Evolutionary conservation across 1,284 basidiomycete species (phyloP), one percentile per base, ranked within the genome.

Genomic region (Apiotrichum siamense): DNA sequence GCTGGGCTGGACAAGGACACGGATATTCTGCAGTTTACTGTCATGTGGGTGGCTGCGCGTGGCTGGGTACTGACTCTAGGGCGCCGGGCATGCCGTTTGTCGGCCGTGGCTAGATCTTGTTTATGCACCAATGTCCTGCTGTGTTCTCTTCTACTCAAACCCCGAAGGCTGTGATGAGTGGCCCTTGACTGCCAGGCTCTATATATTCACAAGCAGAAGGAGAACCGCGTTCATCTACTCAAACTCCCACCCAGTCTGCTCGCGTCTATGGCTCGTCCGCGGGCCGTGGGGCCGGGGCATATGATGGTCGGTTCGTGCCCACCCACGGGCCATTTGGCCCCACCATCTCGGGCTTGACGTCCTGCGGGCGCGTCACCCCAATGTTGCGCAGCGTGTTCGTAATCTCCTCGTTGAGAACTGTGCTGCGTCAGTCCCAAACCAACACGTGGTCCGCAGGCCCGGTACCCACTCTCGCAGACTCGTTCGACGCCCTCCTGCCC

Each of bases 331-430:
- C 71, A 1, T 58, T 57, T 0, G 68, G 71, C 5, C 70, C 66
- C 37, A 89, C 84, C 85, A 93, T 83, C 64, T 87, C 85, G 1
- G 90, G 88, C 36, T 77, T 81, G 38, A 94, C 77, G 50, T 92
- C 82, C 9, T 77, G 68, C 15, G 80, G 59, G 17, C 63, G 66
- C 7, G 66, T 69, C n/a, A 74, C 76, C 10, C 79, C 79, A 32
- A 77, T 67, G 45, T 79, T 72, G 7, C 77, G 69, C 77, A 80
- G 78, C 12, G 75, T 73, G 26, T 77, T 76, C 20, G 73, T 72
- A 43, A 80, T 77, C 63, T 80, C 79, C 52, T 77, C 77, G 15
- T 73, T 67, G 42, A 79, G 51, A 52, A 80, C 75, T 76, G 25
- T 24, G 21, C 32, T 4, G 26, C 6, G 50, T 64, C 42, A 62